These are phyloP conservation scores for Cadophora sp. DNA, from an alignment of 2,329 filamentous ascomycete species.

Conservation along the genomic window DNA sequence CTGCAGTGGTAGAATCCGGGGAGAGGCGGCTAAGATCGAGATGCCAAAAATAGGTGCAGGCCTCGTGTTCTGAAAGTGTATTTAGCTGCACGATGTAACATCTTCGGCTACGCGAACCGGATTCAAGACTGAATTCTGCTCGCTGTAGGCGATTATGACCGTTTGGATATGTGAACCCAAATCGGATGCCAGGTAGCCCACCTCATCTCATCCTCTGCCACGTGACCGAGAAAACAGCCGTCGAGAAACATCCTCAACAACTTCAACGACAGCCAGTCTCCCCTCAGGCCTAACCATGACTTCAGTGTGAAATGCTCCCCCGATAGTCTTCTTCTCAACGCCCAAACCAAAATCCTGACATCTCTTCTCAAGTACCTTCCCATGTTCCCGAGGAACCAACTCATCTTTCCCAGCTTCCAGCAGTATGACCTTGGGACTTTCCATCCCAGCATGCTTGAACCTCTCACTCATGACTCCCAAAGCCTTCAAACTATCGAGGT, in stretches of 20 bases:
- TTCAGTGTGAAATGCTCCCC: constrained; percentile 63
- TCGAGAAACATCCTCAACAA: constrained; percentile 43
- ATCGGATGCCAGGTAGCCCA: background rate
- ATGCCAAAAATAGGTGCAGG: constrained; percentile 11
- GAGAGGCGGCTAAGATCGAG: constrained; percentile 9
- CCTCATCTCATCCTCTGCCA: background rate
- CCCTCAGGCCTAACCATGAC: constrained; percentile 56
- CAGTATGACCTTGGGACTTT: constrained; percentile 48
- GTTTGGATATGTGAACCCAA: background rate
- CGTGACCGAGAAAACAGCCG: background rate
- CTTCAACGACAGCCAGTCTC: constrained; percentile 53
- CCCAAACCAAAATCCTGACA: constrained; percentile 56
- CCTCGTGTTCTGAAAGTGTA: background rate
- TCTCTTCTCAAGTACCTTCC: constrained; percentile 52
- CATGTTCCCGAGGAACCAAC: constrained; percentile 61
- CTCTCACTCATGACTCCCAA: constrained; percentile 51
- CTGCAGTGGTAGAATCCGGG: background rate
- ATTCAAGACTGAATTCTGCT: background rate
- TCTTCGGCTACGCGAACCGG: background rate
- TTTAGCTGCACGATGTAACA: background rate
- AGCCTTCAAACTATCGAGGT: constrained; percentile 62
- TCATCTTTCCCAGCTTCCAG: constrained; percentile 65
- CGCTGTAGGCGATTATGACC: too few relatives aligned
- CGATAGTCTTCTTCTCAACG: constrained; percentile 53
- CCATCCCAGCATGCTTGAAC: constrained; percentile 37